Percentiles rank a stretch among this genome's conserved stretches.
phyloP scores from a whole-genome alignment of 306 rosid genomes.

The Trifolium subterraneum region DNA sequence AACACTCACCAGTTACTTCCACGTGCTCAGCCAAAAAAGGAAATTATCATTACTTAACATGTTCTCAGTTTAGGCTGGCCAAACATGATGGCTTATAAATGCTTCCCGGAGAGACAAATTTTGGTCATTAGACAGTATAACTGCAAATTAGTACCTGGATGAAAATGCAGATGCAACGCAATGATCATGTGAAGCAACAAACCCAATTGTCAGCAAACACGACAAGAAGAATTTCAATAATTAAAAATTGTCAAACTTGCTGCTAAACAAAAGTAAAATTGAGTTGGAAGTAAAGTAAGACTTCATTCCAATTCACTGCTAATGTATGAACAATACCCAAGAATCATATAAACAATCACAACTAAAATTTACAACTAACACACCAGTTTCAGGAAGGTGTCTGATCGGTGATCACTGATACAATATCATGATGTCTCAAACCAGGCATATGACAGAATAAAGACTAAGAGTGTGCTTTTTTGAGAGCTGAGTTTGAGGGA shows the following conservation, averaged over 20 bases:
- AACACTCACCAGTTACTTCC: neutral
- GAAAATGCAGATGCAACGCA: constrained; percentile 13
- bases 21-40: neutral
- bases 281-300: neutral
- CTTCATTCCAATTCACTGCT: constrained; percentile 4
- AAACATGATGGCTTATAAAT: too few species aligned
- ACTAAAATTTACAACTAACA: neutral
- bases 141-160: too few species aligned
- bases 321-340: neutral
- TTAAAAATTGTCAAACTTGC: constrained; percentile 18
- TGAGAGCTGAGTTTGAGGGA: constrained; percentile 4
- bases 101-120: too few species aligned
- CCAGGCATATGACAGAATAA: neutral
- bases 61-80: too few species aligned
- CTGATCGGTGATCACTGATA: neutral
- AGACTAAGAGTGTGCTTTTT: neutral
- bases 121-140: too few species aligned
- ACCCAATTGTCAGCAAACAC: constrained; percentile 11
- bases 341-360: constrained; percentile 13
- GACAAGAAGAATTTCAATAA: neutral
- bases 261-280: neutral
- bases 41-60: neutral
- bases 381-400: neutral
- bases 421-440: constrained; percentile 11
- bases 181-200: neutral